Evolutionary conservation across 2,329 filamentous ascomycete species (phyloP).

Genomic region (Neonectria magnoliae): DNA sequence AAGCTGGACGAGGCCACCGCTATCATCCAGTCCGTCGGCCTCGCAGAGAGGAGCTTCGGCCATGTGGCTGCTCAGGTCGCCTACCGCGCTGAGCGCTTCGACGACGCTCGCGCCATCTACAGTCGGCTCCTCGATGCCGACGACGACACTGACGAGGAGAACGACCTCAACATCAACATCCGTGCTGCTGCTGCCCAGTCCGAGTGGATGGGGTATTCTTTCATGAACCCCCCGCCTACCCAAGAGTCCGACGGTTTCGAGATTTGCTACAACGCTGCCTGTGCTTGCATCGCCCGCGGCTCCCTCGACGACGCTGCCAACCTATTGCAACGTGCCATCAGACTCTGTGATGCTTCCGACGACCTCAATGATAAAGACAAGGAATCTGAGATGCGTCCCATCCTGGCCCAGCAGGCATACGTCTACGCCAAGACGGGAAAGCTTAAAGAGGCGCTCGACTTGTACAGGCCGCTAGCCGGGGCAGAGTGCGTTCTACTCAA

Average conservation of each 20-base stretch:
- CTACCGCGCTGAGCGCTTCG: slow-evolving; percentile 80
- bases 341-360: slow-evolving; percentile 77
- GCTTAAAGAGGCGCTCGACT: slow-evolving; percentile 68
- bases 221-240: slow-evolving; percentile 60
- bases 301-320: slow-evolving; percentile 72
- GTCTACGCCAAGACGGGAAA: slow-evolving; percentile 75
- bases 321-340: slow-evolving; percentile 74
- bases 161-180: slow-evolving; percentile 81
- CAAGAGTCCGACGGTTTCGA: slow-evolving; percentile 78
- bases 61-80: slow-evolving; percentile 74
- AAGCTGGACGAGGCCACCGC: slow-evolving; percentile 72
- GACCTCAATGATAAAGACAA: slow-evolving; percentile 80
- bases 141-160: slow-evolving; percentile 67
- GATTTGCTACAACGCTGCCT: slow-evolving; percentile 83
- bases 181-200: slow-evolving; percentile 77
- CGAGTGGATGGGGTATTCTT: slow-evolving; percentile 68
- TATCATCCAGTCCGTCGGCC: slow-evolving; percentile 48
- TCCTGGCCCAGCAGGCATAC: slow-evolving; percentile 80
- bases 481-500: slow-evolving; percentile 61
- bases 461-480: slow-evolving; percentile 70
- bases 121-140: slow-evolving; percentile 61
- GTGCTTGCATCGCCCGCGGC: slow-evolving; percentile 74
- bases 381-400: slow-evolving; percentile 77
- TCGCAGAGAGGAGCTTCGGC: slow-evolving; percentile 50
- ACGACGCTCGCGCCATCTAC: slow-evolving; percentile 72